Percentiles rank a stretch among this genome's conserved stretches.
Conservation (phyloP, 2,329 filamentous ascomycete genomes). For the Diaporthe capsici region DNA sequence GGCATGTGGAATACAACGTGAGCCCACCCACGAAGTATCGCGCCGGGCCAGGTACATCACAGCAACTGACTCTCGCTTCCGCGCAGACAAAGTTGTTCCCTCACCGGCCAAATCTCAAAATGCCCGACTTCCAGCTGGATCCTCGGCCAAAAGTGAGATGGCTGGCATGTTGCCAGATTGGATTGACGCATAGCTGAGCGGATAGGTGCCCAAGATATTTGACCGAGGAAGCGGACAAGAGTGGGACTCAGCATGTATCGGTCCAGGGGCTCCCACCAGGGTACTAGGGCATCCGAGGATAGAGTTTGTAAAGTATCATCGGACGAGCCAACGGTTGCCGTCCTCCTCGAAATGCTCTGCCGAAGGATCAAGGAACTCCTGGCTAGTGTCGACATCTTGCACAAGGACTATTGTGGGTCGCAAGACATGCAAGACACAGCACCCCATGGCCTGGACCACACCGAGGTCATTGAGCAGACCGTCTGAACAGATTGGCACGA, state of each 20-base stretch:
- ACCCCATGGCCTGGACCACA: conserved; percentile 29
- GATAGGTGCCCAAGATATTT: conserved; percentile 37
- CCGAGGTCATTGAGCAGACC: conserved; percentile 23
- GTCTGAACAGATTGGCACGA: conserved; percentile 29
- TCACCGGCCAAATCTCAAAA: conserved; percentile 20
- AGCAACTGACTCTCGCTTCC: conserved; percentile 31
- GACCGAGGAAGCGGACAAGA: conserved; percentile 37
- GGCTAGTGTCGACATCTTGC: conserved; percentile 40
- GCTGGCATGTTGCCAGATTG: conserved; percentile 23
- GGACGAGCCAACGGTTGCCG: conserved; percentile 39
- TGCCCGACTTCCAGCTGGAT: conserved; percentile 8
- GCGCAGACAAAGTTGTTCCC: conserved; percentile 16
- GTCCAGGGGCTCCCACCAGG: conserved; percentile 30
- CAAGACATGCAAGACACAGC: conserved; percentile 40
- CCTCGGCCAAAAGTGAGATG: conserved; percentile 22
- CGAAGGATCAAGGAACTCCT: conserved; percentile 43
- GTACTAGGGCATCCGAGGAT: conserved; percentile 41
- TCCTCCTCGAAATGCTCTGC: conserved; percentile 41
- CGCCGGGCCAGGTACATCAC: conserved; percentile 38
- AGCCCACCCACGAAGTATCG: conserved; percentile 37
- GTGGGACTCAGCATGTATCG: conserved; percentile 34
- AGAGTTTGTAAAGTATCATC: conserved; percentile 42
- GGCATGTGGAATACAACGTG: conserved; percentile 42
- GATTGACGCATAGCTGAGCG: conserved; percentile 18
- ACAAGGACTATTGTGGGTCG: conserved; percentile 38